Evolutionary conservation across 805 yeast genomes (phyloP), one percentile per base, ranked within the genome.

Genomic region (Metschnikowia continentalis): DNA sequence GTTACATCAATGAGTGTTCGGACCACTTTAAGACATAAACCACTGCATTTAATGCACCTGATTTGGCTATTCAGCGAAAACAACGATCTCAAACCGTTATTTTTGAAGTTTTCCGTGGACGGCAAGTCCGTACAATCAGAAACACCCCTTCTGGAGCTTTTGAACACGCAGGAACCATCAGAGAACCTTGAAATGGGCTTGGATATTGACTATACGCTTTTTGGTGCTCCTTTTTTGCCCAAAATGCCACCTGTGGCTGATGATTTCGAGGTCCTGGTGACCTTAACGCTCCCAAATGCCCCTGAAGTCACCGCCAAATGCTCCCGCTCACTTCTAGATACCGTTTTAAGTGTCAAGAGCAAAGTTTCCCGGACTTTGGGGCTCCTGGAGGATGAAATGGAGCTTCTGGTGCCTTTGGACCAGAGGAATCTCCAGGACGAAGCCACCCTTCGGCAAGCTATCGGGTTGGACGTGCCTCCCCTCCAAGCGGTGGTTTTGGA

Each of bases 401-500:
- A 47, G 6, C 47, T 54, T 17, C 6, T 6, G 19, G 32, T 5
- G 26, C 20, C 32, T 5, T 10, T 6, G 6, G 11, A 20, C 3
- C n/a, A 3, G 20, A 35, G 11, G 13, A 15, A 3, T 10, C 33
- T 47, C 2, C 51, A 51, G 30, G 54, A 57, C 19, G 47, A 51
- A 5, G 6, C 23, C 19, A 47, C 26, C 2, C 44, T 67, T 22
- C 53, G 54, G 7, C 47, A 54, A 6, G 51, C 55, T 1, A 26
- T 65, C 6, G 32, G 51, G 14, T 51, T 70, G 10, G 74, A 69
- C 52, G 70, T 69, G 8, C 50, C 64, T 1, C 74, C 74, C 0
- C 46, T 55, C 17, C 33, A 40, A 1, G 58, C 63, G 3, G 64
- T 66, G 7, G 47, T 39, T 5, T 44, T 47, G 3, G 36, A 35